Percentiles rank a stretch among this genome's conserved stretches.
phyloP scores from a whole-genome alignment of 805 yeast genomes.

The Wickerhamomyces bisporus region DNA sequence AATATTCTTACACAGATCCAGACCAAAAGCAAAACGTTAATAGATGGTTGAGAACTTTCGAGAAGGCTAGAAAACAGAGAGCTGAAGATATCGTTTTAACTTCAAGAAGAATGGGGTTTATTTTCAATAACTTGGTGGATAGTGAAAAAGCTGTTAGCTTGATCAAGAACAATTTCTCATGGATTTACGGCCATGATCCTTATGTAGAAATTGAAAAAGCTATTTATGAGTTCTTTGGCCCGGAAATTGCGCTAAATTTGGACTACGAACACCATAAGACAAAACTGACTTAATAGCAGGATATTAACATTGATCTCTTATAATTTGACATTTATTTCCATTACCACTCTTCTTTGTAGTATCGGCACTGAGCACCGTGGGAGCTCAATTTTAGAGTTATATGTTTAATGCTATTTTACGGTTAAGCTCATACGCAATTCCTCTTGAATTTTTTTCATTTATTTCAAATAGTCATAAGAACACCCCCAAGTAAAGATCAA shows the following conservation, averaged over 20 bases:
- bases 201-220: neutral
- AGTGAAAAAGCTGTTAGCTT: neutral
- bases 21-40: neutral
- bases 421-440: too few relatives aligned
- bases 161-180: neutral
- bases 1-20: neutral
- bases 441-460: too few relatives aligned
- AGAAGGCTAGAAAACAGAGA: neutral
- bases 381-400: too few relatives aligned
- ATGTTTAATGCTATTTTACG: too few relatives aligned
- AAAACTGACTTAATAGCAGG: too few relatives aligned
- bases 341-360: too few relatives aligned
- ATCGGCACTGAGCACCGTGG: too few relatives aligned
- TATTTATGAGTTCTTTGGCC: neutral
- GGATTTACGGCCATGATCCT: neutral
- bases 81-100: neutral
- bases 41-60: neutral
- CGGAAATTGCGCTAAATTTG: neutral
- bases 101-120: slow-evolving; percentile 1
- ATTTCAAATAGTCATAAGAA: too few relatives aligned
- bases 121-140: neutral
- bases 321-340: too few relatives aligned
- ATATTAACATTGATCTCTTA: too few relatives aligned
- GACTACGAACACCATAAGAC: neutral
- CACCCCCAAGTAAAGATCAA: too few relatives aligned